phyloP scores from a whole-genome alignment of 78 protist species.

The Acrasis kona region DNA sequence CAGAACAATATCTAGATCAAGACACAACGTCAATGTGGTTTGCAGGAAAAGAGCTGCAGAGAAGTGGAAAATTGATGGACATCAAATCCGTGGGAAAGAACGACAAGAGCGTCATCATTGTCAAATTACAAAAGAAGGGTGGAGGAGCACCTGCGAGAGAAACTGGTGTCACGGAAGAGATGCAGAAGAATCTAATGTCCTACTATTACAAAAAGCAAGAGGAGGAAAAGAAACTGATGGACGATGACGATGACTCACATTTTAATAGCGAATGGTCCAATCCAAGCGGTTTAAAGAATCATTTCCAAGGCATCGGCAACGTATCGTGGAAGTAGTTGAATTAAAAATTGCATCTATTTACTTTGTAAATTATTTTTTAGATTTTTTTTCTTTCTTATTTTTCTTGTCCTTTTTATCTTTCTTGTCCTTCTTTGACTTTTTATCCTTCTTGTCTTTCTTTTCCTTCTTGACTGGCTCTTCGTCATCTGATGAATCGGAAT shows the following conservation, averaged over 20 bases:
- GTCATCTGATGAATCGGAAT: no score
- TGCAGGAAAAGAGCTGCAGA: constrained; percentile 32
- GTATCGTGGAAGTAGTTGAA: constrained; percentile 7
- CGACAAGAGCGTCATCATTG: constrained; percentile 51
- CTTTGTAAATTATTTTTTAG: no score
- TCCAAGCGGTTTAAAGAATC: constrained; percentile 19
- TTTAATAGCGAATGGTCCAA: constrained; percentile 17
- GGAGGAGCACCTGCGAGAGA: constrained; percentile 31
- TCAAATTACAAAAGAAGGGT: constrained; percentile 22
- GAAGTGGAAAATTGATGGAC: constrained; percentile 10
- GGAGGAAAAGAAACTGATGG: constrained; percentile 20
- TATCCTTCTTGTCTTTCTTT: no score
- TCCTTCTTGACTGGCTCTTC: no score
- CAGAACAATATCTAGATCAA: constrained; percentile 19
- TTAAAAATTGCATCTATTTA: no score
- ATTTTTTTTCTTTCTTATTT: no score
- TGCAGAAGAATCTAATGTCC: constrained; percentile 48
- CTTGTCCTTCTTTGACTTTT: no score
- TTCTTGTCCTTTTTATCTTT: no score
- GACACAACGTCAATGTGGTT: constrained; percentile 36
- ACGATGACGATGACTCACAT: constrained; percentile 7
- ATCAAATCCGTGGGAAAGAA: constrained; percentile 30
- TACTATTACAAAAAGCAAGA: constrained; percentile 43
- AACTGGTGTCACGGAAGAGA: constrained; percentile 24
- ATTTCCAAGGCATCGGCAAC: constrained; percentile 16